Evolutionary conservation across 371 early-diverging fungal species (phyloP).

Genomic region (Lichtheimia hyalospora): DNA sequence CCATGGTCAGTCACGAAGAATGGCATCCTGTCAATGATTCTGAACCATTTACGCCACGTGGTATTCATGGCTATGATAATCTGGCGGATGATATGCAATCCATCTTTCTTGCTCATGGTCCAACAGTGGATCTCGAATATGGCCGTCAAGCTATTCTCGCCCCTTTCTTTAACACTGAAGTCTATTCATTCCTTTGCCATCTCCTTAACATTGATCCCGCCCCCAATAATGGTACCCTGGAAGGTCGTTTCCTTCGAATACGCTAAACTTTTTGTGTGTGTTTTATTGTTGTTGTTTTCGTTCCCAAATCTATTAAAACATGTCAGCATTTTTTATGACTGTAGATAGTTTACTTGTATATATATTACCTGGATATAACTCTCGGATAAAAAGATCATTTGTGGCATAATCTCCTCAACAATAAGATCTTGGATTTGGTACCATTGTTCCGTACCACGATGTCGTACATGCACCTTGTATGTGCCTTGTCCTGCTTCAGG

Average conservation of each 20-base stretch:
- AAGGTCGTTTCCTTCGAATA: conserved; percentile 12
- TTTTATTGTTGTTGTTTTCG: conserved; percentile 11
- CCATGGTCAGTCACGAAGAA: conserved; percentile 33
- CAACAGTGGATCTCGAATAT: conserved; percentile 47
- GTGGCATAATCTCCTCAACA: conserved; percentile 92
- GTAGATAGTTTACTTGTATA: conserved; percentile 8
- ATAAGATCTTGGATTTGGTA: conserved; percentile 92
- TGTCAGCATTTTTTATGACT: background rate
- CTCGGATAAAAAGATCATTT: conserved; percentile 93
- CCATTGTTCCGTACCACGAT: conserved; percentile 89
- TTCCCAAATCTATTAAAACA: conserved; percentile 28
- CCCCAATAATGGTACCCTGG: conserved; percentile 30
- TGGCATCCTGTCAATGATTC: conserved; percentile 8
- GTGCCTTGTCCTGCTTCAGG: conserved; percentile 69
- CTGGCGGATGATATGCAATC: conserved; percentile 77
- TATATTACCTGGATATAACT: conserved; percentile 85
- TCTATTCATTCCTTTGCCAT: conserved; percentile 32
- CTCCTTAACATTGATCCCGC: conserved; percentile 29
- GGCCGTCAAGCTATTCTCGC: conserved; percentile 12
- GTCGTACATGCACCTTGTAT: conserved; percentile 83
- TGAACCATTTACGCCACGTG: conserved; percentile 32
- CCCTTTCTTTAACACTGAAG: conserved; percentile 38
- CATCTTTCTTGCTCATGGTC: conserved; percentile 81
- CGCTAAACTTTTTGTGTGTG: background rate
- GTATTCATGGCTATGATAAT: conserved; percentile 89